Conservation (phyloP, 169 alveolate species). For the Eimeria mitis region DNA sequence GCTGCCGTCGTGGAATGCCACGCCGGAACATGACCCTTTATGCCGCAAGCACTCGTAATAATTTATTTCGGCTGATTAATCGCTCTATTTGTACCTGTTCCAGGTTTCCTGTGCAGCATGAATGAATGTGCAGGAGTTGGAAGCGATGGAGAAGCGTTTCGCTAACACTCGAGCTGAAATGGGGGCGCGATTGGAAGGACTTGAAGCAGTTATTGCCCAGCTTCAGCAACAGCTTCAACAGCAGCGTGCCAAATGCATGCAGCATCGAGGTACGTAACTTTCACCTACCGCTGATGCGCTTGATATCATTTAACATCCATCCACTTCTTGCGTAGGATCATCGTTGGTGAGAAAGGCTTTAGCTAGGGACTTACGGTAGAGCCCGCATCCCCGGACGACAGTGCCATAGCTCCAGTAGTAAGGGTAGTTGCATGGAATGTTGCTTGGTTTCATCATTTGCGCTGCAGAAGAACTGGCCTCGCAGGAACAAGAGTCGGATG, state of each 20-base stretch:
- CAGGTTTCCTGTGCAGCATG: neutral
- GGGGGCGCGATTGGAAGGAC: conserved; percentile 45
- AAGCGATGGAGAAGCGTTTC: conserved; percentile 50
- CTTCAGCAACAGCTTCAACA: conserved; percentile 70
- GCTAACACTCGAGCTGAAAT: conserved; percentile 40
- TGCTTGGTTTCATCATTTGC: neutral
- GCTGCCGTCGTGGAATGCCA: neutral
- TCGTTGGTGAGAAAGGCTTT: neutral
- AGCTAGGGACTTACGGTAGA: neutral
- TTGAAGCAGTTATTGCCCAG: conserved; percentile 70
- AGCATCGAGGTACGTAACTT: conserved; percentile 10
- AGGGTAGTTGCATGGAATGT: neutral
- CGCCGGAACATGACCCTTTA: neutral
- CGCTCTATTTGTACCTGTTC: neutral
- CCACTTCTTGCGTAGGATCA: neutral
- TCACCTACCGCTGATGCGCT: neutral
- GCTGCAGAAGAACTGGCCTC: conserved; percentile 57
- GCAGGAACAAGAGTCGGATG: conserved; percentile 58
- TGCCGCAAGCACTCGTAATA: neutral
- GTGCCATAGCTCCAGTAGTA: neutral
- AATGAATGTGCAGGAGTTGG: conserved; percentile 49
- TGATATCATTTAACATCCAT: neutral
- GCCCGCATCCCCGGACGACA: neutral
- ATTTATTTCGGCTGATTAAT: neutral
- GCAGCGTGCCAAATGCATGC: conserved; percentile 52